Evolutionary conservation across 441 rosid genomes (phyloP).

Genomic region (Erysimum cheiri): DNA sequence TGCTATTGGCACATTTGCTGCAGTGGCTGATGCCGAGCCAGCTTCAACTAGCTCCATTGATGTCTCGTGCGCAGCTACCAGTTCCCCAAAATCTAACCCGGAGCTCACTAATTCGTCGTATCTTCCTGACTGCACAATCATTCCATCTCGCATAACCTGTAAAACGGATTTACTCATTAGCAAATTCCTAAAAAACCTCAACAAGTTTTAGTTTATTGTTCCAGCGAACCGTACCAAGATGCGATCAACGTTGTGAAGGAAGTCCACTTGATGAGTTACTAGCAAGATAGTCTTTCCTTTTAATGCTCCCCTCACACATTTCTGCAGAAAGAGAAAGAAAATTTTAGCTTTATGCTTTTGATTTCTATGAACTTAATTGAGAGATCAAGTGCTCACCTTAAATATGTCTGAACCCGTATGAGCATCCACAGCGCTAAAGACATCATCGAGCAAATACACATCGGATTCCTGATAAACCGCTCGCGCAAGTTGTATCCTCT

Average conservation of each 20-base stretch:
- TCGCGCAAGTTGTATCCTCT: slow-evolving; percentile 88
- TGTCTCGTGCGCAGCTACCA: slow-evolving; percentile 87
- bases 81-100: slow-evolving; percentile 72
- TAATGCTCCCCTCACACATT: slow-evolving; percentile 86
- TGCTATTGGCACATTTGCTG: slow-evolving; percentile 43
- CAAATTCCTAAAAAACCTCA: neutral
- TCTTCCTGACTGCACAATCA: slow-evolving; percentile 86
- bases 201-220: neutral
- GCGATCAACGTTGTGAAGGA: slow-evolving; percentile 84
- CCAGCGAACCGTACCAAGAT: slow-evolving; percentile 55
- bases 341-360: slow-evolving; percentile 28
- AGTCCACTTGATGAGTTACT: slow-evolving; percentile 96
- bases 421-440: slow-evolving; percentile 97
- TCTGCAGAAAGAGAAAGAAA: slow-evolving; percentile 48
- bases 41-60: slow-evolving; percentile 89
- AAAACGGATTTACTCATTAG: slow-evolving; percentile 27
- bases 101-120: slow-evolving; percentile 62
- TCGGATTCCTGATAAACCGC: slow-evolving; percentile 96
- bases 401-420: slow-evolving; percentile 92
- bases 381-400: slow-evolving; percentile 55
- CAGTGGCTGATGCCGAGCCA: slow-evolving; percentile 41
- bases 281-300: slow-evolving; percentile 83
- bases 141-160: slow-evolving; percentile 91
- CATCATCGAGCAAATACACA: slow-evolving; percentile 89
- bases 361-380: neutral